Evolutionary conservation across 78 protist genomes (phyloP), one percentile per base, ranked within the genome.

Genomic region (Bigelowiella natans): DNA sequence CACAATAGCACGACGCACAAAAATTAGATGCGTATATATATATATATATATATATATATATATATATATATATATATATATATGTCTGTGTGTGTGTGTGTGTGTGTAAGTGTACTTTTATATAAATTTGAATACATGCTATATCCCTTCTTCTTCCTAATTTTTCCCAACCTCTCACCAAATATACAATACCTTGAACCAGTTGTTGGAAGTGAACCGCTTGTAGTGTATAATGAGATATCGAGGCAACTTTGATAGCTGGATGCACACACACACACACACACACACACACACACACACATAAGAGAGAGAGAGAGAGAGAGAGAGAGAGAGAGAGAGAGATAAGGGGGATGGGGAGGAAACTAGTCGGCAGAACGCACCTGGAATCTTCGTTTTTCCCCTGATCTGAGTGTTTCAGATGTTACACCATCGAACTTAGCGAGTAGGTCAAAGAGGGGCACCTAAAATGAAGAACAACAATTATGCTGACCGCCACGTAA

Each of bases 401-500:
- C 89, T 31, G 11, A 2, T 11, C 7, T 11, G 7, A 87, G 89
- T 31, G 36, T 29, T 31, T 87, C 89, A 7, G 11, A 3, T 29
- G 89, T 87, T 30, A 40, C 89, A 3, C 64, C 64, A 40, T 87
- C 64, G 37, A 87, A 87, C 36, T 87, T 87, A 29, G 2, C 11
- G 73, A 87, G 38, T 30, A 87, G 36, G 7, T 87, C 89, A 40
- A 39, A 40, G 73, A 87, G 64, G 37, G 89, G 89, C 34, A 87
- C 86, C 86, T 83, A 18, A 51, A 26, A 18, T 51, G 73, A 51
- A 7, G 18, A 26, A 26, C 34, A 51, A 51, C 73, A 18, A 18
- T 51, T 51, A 51, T 26, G 73, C 18, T 18, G 7, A 7, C 7
- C 18, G 73, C 7, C 18, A 51, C 7, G 73, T 18, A n/a, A n/a